These are phyloP conservation scores for Puya raimondii DNA, from an alignment of 176 grass and related monocot species.

Conservation along the genomic window DNA sequence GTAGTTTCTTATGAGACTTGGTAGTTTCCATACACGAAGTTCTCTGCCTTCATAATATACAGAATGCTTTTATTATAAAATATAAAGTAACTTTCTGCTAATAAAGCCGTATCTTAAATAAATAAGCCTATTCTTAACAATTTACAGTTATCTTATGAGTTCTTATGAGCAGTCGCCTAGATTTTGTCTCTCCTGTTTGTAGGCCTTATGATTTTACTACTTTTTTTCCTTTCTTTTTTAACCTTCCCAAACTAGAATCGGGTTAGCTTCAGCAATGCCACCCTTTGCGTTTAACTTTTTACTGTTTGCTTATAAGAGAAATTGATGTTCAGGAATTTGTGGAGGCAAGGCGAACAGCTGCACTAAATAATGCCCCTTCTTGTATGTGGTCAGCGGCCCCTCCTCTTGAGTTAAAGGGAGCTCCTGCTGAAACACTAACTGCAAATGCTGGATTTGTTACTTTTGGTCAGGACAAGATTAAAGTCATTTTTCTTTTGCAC, in stretches of 20 bases:
- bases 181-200: background rate
- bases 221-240: background rate
- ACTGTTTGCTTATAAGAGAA: background rate
- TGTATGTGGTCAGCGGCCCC: slow-evolving; percentile 85
- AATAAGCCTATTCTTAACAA: no score
- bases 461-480: slow-evolving; percentile 64
- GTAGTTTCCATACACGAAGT: background rate
- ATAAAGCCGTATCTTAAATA: no score
- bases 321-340: slow-evolving; percentile 77
- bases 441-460: slow-evolving; percentile 99
- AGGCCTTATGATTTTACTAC: background rate
- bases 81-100: no score
- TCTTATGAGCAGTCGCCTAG: no score
- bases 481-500: slow-evolving; percentile 2
- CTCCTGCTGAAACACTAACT: slow-evolving; percentile 59
- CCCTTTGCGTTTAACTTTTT: background rate
- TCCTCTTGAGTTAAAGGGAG: slow-evolving; percentile 86
- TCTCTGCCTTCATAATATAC: no score
- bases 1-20: background rate
- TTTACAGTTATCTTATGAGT: no score
- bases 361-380: slow-evolving; percentile 75
- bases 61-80: no score
- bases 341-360: slow-evolving; percentile 79
- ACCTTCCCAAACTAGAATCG: background rate
- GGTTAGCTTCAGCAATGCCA: background rate